phyloP scores from a whole-genome alignment of 768 basidiomycete genomes.

The Amanita brunnescens region DNA sequence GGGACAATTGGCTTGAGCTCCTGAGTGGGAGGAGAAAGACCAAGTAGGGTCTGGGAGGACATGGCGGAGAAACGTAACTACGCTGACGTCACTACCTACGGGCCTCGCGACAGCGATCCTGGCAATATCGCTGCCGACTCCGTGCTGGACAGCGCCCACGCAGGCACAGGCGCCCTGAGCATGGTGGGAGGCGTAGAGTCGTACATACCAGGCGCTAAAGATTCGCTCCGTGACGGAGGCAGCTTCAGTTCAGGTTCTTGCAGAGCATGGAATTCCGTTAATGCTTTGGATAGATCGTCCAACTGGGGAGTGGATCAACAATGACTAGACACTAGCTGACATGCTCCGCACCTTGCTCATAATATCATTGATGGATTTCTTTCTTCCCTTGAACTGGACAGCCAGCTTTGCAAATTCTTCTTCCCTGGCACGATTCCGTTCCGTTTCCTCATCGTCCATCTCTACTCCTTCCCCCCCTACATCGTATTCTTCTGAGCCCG shows the following conservation, averaged over 20 bases:
- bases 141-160: not conserved
- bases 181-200: not conserved
- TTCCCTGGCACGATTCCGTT: slow-evolving; percentile 47
- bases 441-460: slow-evolving; percentile 45
- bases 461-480: slow-evolving; percentile 44
- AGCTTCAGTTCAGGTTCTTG: slow-evolving; percentile 38
- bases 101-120: not conserved
- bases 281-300: slow-evolving; percentile 44
- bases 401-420: slow-evolving; percentile 62
- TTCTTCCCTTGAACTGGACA: slow-evolving; percentile 61
- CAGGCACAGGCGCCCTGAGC: not conserved
- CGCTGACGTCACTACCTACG: slow-evolving; percentile 2
- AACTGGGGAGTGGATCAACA: slow-evolving; percentile 29
- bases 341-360: slow-evolving; percentile 54
- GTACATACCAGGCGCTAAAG: not conserved
- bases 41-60: slow-evolving; percentile 31
- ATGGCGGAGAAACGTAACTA: slow-evolving; percentile 12
- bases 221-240: slow-evolving; percentile 21
- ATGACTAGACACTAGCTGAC: not conserved
- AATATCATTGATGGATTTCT: slow-evolving; percentile 58
- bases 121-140: not conserved
- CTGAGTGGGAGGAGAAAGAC: slow-evolving; percentile 49
- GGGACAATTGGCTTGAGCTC: slow-evolving; percentile 65
- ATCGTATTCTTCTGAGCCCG: slow-evolving; percentile 24
- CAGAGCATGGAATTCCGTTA: slow-evolving; percentile 42